Evolutionary conservation across 768 basidiomycete genomes (phyloP).

Genomic region (Boletus tomentosulus): DNA sequence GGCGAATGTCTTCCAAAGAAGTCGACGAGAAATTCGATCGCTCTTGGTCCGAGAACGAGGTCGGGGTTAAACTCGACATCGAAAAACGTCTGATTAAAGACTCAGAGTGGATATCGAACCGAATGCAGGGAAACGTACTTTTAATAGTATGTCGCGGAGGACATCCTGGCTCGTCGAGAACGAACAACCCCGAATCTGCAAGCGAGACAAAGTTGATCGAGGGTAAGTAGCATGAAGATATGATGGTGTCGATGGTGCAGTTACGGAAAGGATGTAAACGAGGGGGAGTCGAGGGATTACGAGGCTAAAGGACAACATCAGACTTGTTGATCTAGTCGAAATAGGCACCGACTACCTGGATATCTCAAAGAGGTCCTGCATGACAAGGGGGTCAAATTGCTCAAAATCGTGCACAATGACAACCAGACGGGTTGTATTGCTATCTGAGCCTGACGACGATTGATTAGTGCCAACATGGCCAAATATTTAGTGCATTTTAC

Average conservation of each 20-base stretch:
- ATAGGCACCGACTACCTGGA: slow-evolving; percentile 48
- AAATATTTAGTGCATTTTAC: slow-evolving; percentile 26
- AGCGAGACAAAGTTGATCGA: slow-evolving; percentile 51
- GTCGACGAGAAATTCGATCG: slow-evolving; percentile 53
- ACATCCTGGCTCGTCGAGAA: slow-evolving; percentile 47
- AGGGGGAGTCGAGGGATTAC: slow-evolving; percentile 53
- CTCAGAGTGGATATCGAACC: not conserved
- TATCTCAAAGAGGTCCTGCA: slow-evolving; percentile 69
- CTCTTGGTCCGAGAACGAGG: slow-evolving; percentile 56
- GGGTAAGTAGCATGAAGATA: slow-evolving; percentile 61
- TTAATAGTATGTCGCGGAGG: slow-evolving; percentile 50
- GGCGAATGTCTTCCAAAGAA: slow-evolving; percentile 52
- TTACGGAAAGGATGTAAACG: slow-evolving; percentile 59
- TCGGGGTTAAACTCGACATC: slow-evolving; percentile 55
- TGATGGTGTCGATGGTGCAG: slow-evolving; percentile 50
- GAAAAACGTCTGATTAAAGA: slow-evolving; percentile 54
- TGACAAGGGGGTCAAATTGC: slow-evolving; percentile 54
- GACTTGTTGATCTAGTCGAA: not conserved
- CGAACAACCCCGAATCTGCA: slow-evolving; percentile 50
- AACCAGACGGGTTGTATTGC: slow-evolving; percentile 40
- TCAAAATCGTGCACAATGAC: slow-evolving; percentile 73
- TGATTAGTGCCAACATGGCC: not conserved
- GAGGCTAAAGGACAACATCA: slow-evolving; percentile 36
- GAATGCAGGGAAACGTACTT: slow-evolving; percentile 36
- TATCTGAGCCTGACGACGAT: slow-evolving; percentile 9